phyloP scores from a whole-genome alignment of 2,329 filamentous ascomycete species.

The Fusarium anguioides region DNA sequence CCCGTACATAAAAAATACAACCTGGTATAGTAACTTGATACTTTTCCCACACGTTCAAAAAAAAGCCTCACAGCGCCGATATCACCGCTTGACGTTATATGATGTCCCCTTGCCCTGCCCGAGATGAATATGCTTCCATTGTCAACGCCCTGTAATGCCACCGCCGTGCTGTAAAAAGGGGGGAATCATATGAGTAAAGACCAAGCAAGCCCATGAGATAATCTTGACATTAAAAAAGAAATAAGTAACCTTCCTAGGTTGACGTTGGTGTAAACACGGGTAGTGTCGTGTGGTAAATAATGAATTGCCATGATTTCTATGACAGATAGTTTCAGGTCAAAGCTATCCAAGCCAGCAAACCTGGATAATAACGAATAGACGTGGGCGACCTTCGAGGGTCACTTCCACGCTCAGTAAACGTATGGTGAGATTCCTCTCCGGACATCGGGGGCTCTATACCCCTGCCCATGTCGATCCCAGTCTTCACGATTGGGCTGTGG shows the following conservation, averaged over 20 bases:
- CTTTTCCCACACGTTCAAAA: slow-evolving; percentile 16
- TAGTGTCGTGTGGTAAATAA: not conserved
- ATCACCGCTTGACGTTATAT: slow-evolving; percentile 7
- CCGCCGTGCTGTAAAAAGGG: slow-evolving; percentile 27
- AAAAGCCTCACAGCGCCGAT: slow-evolving; percentile 19
- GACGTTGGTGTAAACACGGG: not conserved
- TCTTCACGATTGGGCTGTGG: slow-evolving; percentile 38
- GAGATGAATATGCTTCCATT: slow-evolving; percentile 23
- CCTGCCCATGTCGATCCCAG: slow-evolving; percentile 53
- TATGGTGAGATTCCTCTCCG: slow-evolving; percentile 46
- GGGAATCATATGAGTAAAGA: slow-evolving; percentile 36
- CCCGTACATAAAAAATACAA: not conserved
- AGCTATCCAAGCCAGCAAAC: not conserved
- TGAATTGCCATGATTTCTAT: slow-evolving; percentile 8
- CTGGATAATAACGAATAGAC: slow-evolving; percentile 20
- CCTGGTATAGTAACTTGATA: slow-evolving; percentile 22
- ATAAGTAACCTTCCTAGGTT: not conserved
- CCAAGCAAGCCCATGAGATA: slow-evolving; percentile 14
- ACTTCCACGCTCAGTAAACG: slow-evolving; percentile 44
- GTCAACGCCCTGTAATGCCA: slow-evolving; percentile 42
- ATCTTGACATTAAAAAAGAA: slow-evolving; percentile 4
- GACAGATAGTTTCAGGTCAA: slow-evolving; percentile 3
- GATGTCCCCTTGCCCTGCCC: slow-evolving; percentile 5
- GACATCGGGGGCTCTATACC: slow-evolving; percentile 45
- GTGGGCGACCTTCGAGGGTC: slow-evolving; percentile 23